A percentile compares a stretch with the other conserved stretches of the same genome.
Evolutionary conservation across 2,329 filamentous ascomycete species (phyloP).

Genomic region (Claviceps digitariae): DNA sequence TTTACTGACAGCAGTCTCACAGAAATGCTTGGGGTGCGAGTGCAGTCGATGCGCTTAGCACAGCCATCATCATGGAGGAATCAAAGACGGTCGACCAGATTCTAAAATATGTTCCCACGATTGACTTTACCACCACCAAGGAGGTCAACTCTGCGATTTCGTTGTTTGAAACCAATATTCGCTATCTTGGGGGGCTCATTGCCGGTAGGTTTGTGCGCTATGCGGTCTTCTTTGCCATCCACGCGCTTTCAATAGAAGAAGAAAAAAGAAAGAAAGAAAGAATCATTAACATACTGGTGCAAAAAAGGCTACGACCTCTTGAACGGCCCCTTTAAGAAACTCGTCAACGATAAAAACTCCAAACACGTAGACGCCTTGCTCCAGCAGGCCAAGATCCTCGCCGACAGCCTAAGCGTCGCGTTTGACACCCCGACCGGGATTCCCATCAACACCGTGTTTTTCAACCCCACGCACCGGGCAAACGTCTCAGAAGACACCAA

Average conservation of each 20-base stretch:
- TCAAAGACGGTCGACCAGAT: conserved; percentile 56
- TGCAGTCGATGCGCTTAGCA: conserved; percentile 67
- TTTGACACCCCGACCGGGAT: conserved; percentile 67
- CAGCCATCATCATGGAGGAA: conserved; percentile 64
- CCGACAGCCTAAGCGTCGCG: conserved; percentile 59
- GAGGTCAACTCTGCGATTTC: conserved; percentile 40
- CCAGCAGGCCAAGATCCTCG: conserved; percentile 52
- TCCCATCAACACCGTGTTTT: conserved; percentile 54
- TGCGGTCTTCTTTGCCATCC: too few species aligned
- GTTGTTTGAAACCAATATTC: conserved; percentile 82
- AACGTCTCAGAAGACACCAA: conserved; percentile 42
- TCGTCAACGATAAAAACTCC: conserved; percentile 26
- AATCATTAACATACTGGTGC: not conserved
- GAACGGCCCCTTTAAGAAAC: conserved; percentile 44
- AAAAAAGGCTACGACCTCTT: conserved; percentile 53
- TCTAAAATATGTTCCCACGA: conserved; percentile 51
- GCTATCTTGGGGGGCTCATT: conserved; percentile 70
- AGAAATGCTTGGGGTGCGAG: conserved; percentile 80
- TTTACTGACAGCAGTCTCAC: not conserved
- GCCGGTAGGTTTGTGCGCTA: conserved; percentile 35
- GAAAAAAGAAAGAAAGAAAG: not conserved
- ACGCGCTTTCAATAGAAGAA: not conserved
- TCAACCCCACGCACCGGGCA: conserved; percentile 36
- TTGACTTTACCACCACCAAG: conserved; percentile 53
- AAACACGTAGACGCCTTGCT: conserved; percentile 44